These are phyloP conservation scores for Populus hybrid DNA, from an alignment of 441 rosid species.

Conservation along the genomic window DNA sequence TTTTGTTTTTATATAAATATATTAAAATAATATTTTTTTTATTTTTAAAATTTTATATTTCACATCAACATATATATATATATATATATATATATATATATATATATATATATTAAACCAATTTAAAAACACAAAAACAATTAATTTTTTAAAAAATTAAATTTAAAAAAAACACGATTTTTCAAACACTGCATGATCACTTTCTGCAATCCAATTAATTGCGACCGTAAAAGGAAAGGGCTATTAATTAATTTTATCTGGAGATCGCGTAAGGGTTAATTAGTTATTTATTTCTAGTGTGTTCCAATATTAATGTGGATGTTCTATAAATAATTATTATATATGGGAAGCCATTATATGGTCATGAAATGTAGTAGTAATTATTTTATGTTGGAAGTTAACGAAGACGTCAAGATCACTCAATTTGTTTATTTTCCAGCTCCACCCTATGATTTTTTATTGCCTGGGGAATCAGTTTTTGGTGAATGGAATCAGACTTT, in stretches of 20 bases:
- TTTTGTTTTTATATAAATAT: no score
- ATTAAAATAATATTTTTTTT: no score
- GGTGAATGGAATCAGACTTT: slow-evolving; percentile 14
- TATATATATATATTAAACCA: no score
- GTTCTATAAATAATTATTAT: no score
- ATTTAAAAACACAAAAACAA: no score
- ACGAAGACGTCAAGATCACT: slow-evolving; percentile 21
- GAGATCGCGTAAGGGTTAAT: not conserved
- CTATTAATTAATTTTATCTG: not conserved
- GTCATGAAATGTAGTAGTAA: not conserved
- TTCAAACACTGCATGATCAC: not conserved
- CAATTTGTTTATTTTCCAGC: slow-evolving; percentile 15
- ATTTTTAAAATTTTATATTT: not conserved
- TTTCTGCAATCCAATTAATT: not conserved
- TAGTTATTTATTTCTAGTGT: no score
- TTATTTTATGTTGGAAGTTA: not conserved
- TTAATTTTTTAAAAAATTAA: not conserved
- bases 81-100: no score
- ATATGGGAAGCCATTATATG: not conserved
- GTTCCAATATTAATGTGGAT: no score
- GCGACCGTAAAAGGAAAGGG: not conserved
- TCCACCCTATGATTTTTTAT: not conserved
- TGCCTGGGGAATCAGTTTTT: slow-evolving; percentile 19
- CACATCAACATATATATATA: no score
- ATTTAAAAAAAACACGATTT: no score